phyloP scores from a whole-genome alignment of 2,329 filamentous ascomycete genomes.

The Epichloe hybrida region DNA sequence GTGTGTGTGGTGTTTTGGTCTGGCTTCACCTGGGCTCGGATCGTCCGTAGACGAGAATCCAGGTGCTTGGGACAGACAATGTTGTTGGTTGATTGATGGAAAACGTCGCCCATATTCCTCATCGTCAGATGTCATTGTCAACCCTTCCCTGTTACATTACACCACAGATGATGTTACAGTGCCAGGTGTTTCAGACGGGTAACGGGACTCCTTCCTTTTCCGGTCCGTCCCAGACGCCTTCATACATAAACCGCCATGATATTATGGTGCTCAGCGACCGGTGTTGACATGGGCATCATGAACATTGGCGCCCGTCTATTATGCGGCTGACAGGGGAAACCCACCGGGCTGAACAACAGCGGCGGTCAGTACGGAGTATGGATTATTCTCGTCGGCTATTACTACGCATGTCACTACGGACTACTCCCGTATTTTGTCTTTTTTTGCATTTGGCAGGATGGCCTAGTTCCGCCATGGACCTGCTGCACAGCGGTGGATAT shows the following conservation, averaged over 20 bases:
- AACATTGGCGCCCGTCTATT: not conserved
- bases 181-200: no score
- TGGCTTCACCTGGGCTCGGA: not conserved
- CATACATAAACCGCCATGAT: not conserved
- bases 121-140: no score
- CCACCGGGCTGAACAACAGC: not conserved
- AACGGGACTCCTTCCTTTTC: no score
- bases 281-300: no score
- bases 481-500: constrained; percentile 1
- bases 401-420: no score
- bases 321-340: not conserved
- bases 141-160: not conserved
- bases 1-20: not conserved
- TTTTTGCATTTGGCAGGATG: not conserved
- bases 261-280: not conserved
- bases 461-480: not conserved
- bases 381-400: no score
- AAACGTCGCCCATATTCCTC: not conserved
- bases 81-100: not conserved
- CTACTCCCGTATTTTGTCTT: not conserved
- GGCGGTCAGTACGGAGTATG: not conserved
- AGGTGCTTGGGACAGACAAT: not conserved
- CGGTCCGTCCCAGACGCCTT: no score
- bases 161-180: not conserved
- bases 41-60: not conserved